Conservation (phyloP, 495 filamentous ascomycete genomes). For the Xylaria telfairii region DNA sequence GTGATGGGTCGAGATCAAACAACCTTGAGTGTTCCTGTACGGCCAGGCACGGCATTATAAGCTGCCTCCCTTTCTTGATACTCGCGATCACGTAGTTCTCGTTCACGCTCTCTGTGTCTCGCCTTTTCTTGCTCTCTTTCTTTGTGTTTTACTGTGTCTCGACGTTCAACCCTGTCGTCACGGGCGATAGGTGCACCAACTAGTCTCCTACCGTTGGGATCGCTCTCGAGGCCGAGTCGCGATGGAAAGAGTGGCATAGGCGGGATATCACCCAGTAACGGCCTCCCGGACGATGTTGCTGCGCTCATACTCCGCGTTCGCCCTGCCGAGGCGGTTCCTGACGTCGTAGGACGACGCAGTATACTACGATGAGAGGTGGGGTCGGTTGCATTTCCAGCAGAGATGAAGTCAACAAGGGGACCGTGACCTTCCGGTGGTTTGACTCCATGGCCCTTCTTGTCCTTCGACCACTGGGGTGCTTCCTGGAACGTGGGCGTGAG, state of each 20-base stretch:
- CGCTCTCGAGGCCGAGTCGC: slow-evolving; percentile 2
- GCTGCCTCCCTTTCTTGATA: slow-evolving; percentile 31
- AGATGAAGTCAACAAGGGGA: slow-evolving; percentile 64
- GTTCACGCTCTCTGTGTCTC: slow-evolving; percentile 31
- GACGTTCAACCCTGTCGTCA: slow-evolving; percentile 10
- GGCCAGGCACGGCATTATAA: slow-evolving; percentile 39
- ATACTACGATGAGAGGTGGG: slow-evolving; percentile 16
- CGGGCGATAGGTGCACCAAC: slow-evolving; percentile 1
- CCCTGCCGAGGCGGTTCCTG: slow-evolving; percentile 16
- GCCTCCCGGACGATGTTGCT: slow-evolving; percentile 29
- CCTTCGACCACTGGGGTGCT: slow-evolving; percentile 68
- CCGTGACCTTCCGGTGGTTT: slow-evolving; percentile 61
- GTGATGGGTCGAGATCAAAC: slow-evolving; percentile 27
- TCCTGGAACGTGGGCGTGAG: slow-evolving; percentile 76
- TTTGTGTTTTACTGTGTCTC: slow-evolving; percentile 7
- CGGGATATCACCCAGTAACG: slow-evolving; percentile 24
- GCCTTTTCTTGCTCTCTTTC: slow-evolving; percentile 26
- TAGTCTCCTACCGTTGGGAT: background rate
- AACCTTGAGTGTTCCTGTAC: slow-evolving; percentile 40
- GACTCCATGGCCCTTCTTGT: slow-evolving; percentile 71
- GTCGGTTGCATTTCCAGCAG: slow-evolving; percentile 21
- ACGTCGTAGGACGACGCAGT: slow-evolving; percentile 27
- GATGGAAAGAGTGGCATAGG: slow-evolving; percentile 31
- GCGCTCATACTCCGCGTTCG: slow-evolving; percentile 39
- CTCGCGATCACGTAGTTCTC: slow-evolving; percentile 36